Evolutionary conservation across 2,329 filamentous ascomycete species (phyloP), one percentile per base, ranked within the genome.

Genomic region (Diaporthe ilicicola): DNA sequence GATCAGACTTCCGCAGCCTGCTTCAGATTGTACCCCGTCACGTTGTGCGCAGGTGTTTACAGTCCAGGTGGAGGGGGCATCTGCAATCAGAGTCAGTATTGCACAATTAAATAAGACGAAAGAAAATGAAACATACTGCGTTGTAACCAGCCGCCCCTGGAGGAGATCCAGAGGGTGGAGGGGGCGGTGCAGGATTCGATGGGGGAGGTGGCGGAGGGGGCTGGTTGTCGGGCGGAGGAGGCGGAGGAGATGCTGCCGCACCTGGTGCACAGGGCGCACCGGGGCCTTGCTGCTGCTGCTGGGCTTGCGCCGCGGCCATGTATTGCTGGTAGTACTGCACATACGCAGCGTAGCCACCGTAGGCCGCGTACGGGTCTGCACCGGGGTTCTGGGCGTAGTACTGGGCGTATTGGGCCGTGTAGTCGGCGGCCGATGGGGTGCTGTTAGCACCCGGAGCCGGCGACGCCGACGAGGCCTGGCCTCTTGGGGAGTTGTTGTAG

Each of bases 331-430:
- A 94, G 81, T 93, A 91, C 76, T 93, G 91, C 74, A 88, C 84
- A 75, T 91, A 91, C 53, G 92, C 93, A 76, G 91, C 89, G 81
- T 96, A 98, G 68, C 95, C 95, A 73, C 95, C 95, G 76, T 96
- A 98, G 10, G 93, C 91, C 51, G 94, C 94, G 80, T 98, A 98
- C 0, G 95, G 95, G 77, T 98, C 94, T 32, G 67, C 55, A 34
- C 67, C 62, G n/a, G 72, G 76, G 55, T 82, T 83, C 73, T 72
- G 71, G 29, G 86, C 87, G 73, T 95, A 95, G 81, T 97, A 96
- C 79, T 94, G 92, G 3, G 93, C 92, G 79, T 97, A 97, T 78
- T 95, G 93, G 22, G 92, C 90, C 66, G 90, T 90, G 79, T 96
- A 96, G 76, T 97, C 93, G 67, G 84, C 81, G 51, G 76, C 74